Evolutionary conservation across 2,329 filamentous ascomycete genomes (phyloP).

Genomic region (Talaromyces sp.): DNA sequence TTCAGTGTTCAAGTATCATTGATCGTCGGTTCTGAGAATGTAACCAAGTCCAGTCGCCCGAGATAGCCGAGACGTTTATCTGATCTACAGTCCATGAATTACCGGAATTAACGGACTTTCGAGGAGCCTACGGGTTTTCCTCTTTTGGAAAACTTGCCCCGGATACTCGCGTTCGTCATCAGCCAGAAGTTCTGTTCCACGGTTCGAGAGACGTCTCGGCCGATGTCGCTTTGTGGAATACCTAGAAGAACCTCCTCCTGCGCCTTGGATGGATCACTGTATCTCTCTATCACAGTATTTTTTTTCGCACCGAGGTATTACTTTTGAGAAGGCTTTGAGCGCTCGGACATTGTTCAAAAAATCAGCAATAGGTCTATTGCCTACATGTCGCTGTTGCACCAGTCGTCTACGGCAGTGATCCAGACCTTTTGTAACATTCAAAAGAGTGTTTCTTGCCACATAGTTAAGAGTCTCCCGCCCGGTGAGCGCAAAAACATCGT

Average conservation of each 20-base stretch:
- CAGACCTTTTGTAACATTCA: not conserved
- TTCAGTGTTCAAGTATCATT: not conserved
- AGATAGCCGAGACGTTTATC: not conserved
- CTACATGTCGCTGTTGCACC: not conserved
- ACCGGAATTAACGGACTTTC: too few relatives aligned
- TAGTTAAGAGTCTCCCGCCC: not conserved
- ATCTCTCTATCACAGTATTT: not conserved
- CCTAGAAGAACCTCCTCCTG: not conserved
- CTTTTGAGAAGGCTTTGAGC: not conserved
- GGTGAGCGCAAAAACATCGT: not conserved
- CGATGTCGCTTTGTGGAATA: not conserved
- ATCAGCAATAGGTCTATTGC: not conserved
- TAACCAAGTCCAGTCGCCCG: not conserved
- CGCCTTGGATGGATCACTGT: not conserved
- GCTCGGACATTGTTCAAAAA: not conserved
- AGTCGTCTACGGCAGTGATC: not conserved
- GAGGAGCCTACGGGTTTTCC: not conserved
- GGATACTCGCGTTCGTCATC: not conserved
- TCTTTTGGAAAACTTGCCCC: not conserved
- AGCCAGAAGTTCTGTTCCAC: not conserved
- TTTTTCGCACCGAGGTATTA: not conserved
- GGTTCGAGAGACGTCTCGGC: not conserved
- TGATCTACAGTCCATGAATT: not conserved
- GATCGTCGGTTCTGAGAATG: not conserved
- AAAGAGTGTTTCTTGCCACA: not conserved